phyloP scores from a whole-genome alignment of 306 rosid species.

The Quercus alba region DNA sequence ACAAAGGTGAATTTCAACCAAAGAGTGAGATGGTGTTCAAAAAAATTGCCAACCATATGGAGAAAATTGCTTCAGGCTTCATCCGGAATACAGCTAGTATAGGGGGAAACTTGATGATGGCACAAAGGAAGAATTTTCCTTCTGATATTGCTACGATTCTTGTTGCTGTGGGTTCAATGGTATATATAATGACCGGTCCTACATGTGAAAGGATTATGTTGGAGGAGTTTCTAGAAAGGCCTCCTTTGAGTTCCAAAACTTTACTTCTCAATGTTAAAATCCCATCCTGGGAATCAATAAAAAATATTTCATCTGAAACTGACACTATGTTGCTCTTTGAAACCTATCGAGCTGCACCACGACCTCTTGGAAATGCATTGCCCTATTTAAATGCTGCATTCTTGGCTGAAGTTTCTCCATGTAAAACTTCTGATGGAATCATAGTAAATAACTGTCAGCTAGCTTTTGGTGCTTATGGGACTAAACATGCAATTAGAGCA shows the following conservation, averaged over 20 bases:
- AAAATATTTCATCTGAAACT: slow-evolving; percentile 30
- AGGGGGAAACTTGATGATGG: slow-evolving; percentile 92
- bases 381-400: slow-evolving; percentile 79
- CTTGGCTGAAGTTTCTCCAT: slow-evolving; percentile 54
- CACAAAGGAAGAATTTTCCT: slow-evolving; percentile 78
- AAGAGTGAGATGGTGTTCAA: slow-evolving; percentile 41
- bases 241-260: slow-evolving; percentile 53
- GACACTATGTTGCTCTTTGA: slow-evolving; percentile 50
- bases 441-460: slow-evolving; percentile 50
- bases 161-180: slow-evolving; percentile 69
- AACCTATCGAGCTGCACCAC: slow-evolving; percentile 77
- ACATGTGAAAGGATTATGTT: slow-evolving; percentile 48
- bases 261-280: slow-evolving; percentile 63
- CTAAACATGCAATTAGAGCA: slow-evolving; percentile 75
- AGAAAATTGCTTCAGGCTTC: slow-evolving; percentile 65
- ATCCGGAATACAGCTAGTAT: slow-evolving; percentile 72
- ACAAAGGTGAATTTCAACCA: slow-evolving; percentile 20
- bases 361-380: slow-evolving; percentile 84
- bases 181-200: slow-evolving; percentile 48
- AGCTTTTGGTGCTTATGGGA: slow-evolving; percentile 75
- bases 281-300: slow-evolving; percentile 41
- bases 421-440: slow-evolving; percentile 43
- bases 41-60: slow-evolving; percentile 67
- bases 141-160: slow-evolving; percentile 82
- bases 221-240: slow-evolving; percentile 66